These are phyloP conservation scores for Penicillium psychrosexuale DNA, from an alignment of 2,329 filamentous ascomycete species.

Conservation along the genomic window DNA sequence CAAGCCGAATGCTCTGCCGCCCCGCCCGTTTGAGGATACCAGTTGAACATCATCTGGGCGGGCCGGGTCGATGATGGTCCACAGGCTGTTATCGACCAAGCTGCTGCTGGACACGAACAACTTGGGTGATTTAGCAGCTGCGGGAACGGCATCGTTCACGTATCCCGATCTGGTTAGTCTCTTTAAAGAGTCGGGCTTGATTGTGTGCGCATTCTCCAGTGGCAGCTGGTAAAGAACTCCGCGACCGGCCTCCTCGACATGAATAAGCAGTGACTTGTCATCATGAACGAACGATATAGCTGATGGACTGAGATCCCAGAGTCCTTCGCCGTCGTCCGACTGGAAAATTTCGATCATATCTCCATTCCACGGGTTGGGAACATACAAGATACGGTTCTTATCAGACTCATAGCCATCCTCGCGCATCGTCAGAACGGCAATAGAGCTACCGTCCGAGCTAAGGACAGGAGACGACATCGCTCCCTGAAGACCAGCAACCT, in stretches of 20 bases:
- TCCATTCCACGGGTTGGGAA: constrained; percentile 42
- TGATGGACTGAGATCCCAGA: constrained; percentile 45
- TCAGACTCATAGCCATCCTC: constrained; percentile 49
- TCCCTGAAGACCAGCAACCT: constrained; percentile 38
- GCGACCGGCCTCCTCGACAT: constrained; percentile 43
- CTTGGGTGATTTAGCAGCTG: constrained; percentile 34
- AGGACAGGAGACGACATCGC: constrained; percentile 47
- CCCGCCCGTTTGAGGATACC: constrained; percentile 39
- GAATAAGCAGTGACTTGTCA: constrained; percentile 41
- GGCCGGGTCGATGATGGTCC: constrained; percentile 41
- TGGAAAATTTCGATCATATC: constrained; percentile 41
- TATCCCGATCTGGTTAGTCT: constrained; percentile 43
- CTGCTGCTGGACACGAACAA: constrained; percentile 45
- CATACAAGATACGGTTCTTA: constrained; percentile 45
- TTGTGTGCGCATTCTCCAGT: constrained; percentile 27
- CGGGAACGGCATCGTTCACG: constrained; percentile 40
- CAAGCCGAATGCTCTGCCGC: constrained; percentile 42
- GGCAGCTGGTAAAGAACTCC: constrained; percentile 44
- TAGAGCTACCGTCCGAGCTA: constrained; percentile 43
- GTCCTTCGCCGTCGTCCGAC: constrained; percentile 36
- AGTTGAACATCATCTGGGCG: constrained; percentile 28
- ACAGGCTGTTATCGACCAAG: constrained; percentile 46
- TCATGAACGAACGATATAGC: constrained; percentile 43
- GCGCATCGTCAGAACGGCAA: constrained; percentile 45
- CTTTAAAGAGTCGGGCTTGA: constrained; percentile 31